These are phyloP conservation scores for Lachnellula hyalina DNA, from an alignment of 2,329 filamentous ascomycete species.

Conservation along the genomic window DNA sequence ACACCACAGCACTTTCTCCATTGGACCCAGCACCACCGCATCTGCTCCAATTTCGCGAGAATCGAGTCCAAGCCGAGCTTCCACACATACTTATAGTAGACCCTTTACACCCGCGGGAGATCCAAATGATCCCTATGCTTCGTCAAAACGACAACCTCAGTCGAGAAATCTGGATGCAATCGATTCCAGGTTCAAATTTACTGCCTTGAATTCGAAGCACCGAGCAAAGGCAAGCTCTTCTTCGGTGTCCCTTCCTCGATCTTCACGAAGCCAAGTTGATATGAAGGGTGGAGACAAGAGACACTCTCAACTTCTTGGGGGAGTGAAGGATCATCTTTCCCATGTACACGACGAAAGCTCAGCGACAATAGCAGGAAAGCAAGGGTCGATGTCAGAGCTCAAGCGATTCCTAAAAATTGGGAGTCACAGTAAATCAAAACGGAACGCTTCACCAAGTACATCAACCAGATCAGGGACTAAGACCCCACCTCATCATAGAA, in stretches of 20 bases:
- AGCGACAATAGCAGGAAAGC: constrained; percentile 46
- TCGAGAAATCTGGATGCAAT: constrained; percentile 59
- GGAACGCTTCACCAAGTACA: constrained; percentile 58
- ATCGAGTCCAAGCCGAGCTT: constrained; percentile 58
- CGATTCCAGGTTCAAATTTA: constrained; percentile 79
- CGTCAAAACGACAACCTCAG: constrained; percentile 69
- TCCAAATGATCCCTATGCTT: constrained; percentile 80
- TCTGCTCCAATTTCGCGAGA: constrained; percentile 52
- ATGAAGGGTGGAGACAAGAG: constrained; percentile 47
- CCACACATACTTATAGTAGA: constrained; percentile 59
- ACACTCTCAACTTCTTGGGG: constrained; percentile 40
- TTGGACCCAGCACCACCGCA: constrained; percentile 33
- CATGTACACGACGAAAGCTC: constrained; percentile 41
- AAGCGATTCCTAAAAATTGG: constrained; percentile 94
- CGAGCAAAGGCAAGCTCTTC: constrained; percentile 50
- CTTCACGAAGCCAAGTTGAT: constrained; percentile 25
- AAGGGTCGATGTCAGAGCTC: constrained; percentile 87
- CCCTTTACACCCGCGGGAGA: constrained; percentile 77
- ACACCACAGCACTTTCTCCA: constrained; percentile 27
- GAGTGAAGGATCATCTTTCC: constrained; percentile 40
- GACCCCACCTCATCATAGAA: constrained; percentile 42
- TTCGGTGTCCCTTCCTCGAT: constrained; percentile 44
- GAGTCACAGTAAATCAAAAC: constrained; percentile 60
- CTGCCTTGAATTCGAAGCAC: constrained; percentile 60
- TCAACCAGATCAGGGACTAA: constrained; percentile 46